phyloP scores from a whole-genome alignment of 176 grass and related monocot genomes.

The Oryza longistaminata region DNA sequence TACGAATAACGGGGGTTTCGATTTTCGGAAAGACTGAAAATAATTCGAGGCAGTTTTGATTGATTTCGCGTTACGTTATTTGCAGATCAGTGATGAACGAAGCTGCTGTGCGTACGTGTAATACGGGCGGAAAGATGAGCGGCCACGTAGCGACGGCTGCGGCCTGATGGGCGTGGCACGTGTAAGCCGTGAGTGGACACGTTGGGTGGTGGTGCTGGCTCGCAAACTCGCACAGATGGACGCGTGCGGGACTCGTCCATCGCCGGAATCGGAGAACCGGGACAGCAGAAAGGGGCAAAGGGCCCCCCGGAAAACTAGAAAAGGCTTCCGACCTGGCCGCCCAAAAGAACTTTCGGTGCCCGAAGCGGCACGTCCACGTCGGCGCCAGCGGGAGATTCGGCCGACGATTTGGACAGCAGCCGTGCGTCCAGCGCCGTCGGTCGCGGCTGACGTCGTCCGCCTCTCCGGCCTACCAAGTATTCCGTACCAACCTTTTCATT shows the following conservation, averaged over 20 bases:
- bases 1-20: neutral
- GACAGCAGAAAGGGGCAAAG: too few species aligned
- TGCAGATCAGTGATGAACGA: too few species aligned
- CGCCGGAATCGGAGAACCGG: neutral
- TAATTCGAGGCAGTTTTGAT: neutral
- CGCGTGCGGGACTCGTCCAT: neutral
- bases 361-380: conserved; percentile 33
- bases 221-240: neutral
- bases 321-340: conserved; percentile 3
- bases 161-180: neutral
- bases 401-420: neutral
- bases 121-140: neutral
- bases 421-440: neutral
- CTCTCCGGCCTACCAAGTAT: neutral
- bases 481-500: neutral
- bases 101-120: neutral
- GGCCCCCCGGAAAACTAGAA: neutral
- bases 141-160: neutral
- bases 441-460: neutral
- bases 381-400: conserved; percentile 22
- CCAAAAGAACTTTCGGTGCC: conserved; percentile 39
- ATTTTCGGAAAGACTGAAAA: neutral
- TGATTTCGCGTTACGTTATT: neutral
- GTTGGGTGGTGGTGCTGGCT: neutral
- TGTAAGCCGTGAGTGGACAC: conserved; percentile 11